phyloP scores from a whole-genome alignment of 306 rosid genomes.

The Nissolia schottii region DNA sequence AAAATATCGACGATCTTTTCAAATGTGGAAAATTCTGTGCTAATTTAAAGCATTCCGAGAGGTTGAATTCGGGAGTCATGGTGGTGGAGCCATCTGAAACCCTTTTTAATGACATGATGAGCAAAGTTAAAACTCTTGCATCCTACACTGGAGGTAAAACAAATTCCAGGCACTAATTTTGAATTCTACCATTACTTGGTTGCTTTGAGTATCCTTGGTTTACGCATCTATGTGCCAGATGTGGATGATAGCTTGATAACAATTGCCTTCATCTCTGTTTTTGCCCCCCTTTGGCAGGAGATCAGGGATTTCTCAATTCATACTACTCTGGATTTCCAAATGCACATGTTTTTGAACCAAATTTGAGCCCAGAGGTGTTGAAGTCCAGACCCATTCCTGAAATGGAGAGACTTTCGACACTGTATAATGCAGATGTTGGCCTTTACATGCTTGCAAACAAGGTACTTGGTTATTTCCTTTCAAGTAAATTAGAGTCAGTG shows the following conservation, averaged over 20 bases:
- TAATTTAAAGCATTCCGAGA: slow-evolving; percentile 98
- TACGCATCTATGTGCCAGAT: background rate
- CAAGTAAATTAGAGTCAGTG: slow-evolving; percentile 7
- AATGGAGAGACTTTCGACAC: slow-evolving; percentile 96
- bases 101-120: slow-evolving; percentile 85
- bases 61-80: slow-evolving; percentile 97
- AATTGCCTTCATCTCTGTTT: background rate
- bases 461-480: slow-evolving; percentile 43
- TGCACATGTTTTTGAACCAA: slow-evolving; percentile 91
- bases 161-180: background rate
- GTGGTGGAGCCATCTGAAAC: slow-evolving; percentile 86
- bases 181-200: background rate
- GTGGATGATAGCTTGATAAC: background rate
- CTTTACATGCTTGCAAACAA: slow-evolving; percentile 99
- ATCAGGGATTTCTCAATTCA: slow-evolving; percentile 97
- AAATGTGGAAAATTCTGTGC: slow-evolving; percentile 92
- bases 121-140: slow-evolving; percentile 60
- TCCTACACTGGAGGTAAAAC: slow-evolving; percentile 91
- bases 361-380: slow-evolving; percentile 43
- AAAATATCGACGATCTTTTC: slow-evolving; percentile 87
- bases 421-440: slow-evolving; percentile 99
- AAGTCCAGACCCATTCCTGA: slow-evolving; percentile 68
- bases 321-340: slow-evolving; percentile 83
- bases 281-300: slow-evolving; percentile 61
- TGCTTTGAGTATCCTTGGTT: background rate